phyloP scores from a whole-genome alignment of 1,284 basidiomycete species.

The Megacollybia platyphylla region DNA sequence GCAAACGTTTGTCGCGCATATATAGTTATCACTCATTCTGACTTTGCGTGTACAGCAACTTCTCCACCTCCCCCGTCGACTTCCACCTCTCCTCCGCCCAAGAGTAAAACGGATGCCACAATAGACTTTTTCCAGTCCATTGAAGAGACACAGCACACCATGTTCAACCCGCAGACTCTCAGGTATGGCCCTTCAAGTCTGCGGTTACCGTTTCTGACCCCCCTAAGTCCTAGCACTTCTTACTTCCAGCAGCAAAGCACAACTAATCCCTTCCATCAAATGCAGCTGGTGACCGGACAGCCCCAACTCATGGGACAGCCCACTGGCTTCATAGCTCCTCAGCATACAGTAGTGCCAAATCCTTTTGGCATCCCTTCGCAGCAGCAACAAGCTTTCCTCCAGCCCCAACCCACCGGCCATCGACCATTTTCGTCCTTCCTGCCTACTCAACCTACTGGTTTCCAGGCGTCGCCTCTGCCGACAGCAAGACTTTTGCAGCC shows the following conservation, averaged over 20 bases:
- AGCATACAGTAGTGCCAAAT: constrained; percentile 30
- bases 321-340: constrained; percentile 44
- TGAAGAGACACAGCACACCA: constrained; percentile 70
- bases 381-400: constrained; percentile 13
- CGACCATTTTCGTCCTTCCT: constrained; percentile 40
- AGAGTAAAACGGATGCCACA: constrained; percentile 27
- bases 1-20: background rate
- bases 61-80: constrained; percentile 12
- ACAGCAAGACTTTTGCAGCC: constrained; percentile 29
- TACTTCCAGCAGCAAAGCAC: constrained; percentile 52
- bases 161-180: constrained; percentile 53
- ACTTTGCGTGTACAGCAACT: constrained; percentile 4
- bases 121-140: constrained; percentile 91
- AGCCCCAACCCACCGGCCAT: constrained; percentile 32
- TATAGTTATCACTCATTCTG: background rate
- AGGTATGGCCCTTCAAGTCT: constrained; percentile 24
- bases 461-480: constrained; percentile 18
- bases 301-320: constrained; percentile 37
- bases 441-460: constrained; percentile 27
- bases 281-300: constrained; percentile 35
- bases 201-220: constrained; percentile 7
- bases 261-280: constrained; percentile 73
- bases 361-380: constrained; percentile 26
- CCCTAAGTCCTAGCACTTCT: constrained; percentile 31
- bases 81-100: constrained; percentile 9